phyloP scores from a whole-genome alignment of 148 eudicot species.

The Rhododendron molle region DNA sequence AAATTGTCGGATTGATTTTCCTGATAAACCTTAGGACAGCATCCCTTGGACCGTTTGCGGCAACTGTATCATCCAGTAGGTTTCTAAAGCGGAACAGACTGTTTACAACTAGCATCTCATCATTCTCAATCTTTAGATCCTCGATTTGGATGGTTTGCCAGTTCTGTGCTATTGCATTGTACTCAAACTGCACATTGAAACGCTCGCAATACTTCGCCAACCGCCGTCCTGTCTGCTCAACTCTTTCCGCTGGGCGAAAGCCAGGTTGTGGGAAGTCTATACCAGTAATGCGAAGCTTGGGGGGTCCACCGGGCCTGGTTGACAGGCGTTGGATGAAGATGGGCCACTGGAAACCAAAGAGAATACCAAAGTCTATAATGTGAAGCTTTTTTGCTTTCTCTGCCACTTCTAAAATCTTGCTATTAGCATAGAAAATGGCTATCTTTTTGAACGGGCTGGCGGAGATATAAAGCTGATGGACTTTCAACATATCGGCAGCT shows the following conservation, averaged over 20 bases:
- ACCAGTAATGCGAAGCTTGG: conserved; percentile 15
- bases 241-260: conserved; percentile 17
- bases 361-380: conserved; percentile 20
- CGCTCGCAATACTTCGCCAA: conserved; percentile 16
- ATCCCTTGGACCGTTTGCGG: conserved; percentile 9
- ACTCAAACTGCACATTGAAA: conserved; percentile 19
- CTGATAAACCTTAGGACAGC: conserved; percentile 11
- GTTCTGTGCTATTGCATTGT: conserved; percentile 16
- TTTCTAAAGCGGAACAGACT: conserved; percentile 7
- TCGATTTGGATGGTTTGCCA: conserved; percentile 21
- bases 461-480: conserved; percentile 14
- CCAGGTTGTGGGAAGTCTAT: conserved; percentile 18
- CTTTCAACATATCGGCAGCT: conserved; percentile 3
- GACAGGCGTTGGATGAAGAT: conserved; percentile 12
- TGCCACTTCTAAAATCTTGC: conserved; percentile 10
- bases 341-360: conserved; percentile 25
- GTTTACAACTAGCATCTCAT: conserved; percentile 19
- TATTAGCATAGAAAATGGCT: conserved; percentile 10
- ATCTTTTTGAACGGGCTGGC: conserved; percentile 17
- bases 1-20: conserved; percentile 15
- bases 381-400: conserved; percentile 15
- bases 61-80: conserved; percentile 19
- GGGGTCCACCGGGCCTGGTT: neutral
- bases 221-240: conserved; percentile 19
- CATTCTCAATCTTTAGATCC: conserved; percentile 13